These are phyloP conservation scores for Phaeomoniella chlamydospora DNA, from an alignment of 2,329 filamentous ascomycete genomes.

Conservation along the genomic window DNA sequence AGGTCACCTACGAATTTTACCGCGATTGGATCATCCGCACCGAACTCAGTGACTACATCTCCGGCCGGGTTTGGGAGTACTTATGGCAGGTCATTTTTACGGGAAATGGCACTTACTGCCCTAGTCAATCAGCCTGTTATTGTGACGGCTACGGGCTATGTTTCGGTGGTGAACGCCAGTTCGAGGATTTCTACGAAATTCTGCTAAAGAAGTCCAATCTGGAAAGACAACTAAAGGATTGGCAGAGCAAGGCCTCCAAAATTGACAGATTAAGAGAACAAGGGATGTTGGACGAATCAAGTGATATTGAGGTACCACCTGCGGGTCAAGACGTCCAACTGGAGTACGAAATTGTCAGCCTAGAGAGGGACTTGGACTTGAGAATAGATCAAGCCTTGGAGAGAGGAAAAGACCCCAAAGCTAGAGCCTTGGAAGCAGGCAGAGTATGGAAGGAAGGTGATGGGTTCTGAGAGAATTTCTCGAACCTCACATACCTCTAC, in stretches of 20 bases:
- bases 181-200: constrained; percentile 23
- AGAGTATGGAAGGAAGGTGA: constrained; percentile 41
- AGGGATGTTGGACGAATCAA: constrained; percentile 5
- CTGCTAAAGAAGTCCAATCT: constrained; percentile 23
- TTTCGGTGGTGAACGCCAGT: constrained; percentile 34
- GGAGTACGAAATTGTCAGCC: constrained; percentile 25
- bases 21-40: constrained; percentile 48
- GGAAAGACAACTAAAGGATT: constrained; percentile 19
- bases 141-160: constrained; percentile 51
- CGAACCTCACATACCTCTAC: no score
- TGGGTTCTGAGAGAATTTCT: constrained; percentile 27
- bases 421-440: constrained; percentile 37
- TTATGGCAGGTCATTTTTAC: constrained; percentile 51
- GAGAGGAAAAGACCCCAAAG: constrained; percentile 34
- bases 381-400: constrained; percentile 30
- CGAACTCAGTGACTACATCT: constrained; percentile 37
- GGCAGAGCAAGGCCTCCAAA: constrained; percentile 1
- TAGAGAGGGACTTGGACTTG: constrained; percentile 26
- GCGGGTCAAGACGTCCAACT: constrained; percentile 25
- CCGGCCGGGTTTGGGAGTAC: constrained; percentile 49
- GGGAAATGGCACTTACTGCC: constrained; percentile 27
- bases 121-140: constrained; percentile 41
- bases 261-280: not conserved
- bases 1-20: constrained; percentile 39
- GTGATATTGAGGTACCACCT: constrained; percentile 8